Conservation (phyloP, 2,329 filamentous ascomycete species). For the Penicillium frequentans region DNA sequence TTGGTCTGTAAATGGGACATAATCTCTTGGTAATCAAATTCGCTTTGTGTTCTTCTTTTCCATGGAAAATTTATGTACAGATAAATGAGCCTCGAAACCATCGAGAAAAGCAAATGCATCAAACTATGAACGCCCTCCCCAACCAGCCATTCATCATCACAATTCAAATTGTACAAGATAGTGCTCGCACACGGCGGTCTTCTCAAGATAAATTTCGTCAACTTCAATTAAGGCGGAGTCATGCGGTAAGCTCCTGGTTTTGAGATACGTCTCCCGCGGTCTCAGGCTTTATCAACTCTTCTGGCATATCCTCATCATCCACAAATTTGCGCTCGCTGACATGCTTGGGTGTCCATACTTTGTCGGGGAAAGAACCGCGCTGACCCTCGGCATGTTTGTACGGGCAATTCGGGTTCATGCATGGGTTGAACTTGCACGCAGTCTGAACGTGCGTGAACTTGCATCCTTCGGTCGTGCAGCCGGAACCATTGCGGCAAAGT, state of each 20-base stretch:
- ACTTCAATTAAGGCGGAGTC: conserved; percentile 25
- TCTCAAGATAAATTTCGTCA: neutral
- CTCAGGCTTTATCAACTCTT: conserved; percentile 72
- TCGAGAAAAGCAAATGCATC: conserved; percentile 23
- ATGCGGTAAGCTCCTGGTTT: conserved; percentile 34
- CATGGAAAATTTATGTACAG: conserved; percentile 27
- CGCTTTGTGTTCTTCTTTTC: conserved; percentile 14
- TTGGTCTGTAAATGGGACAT: neutral
- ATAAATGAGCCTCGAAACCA: conserved; percentile 5
- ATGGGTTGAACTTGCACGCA: conserved; percentile 88
- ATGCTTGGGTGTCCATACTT: conserved; percentile 83
- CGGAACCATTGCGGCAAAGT: conserved; percentile 84
- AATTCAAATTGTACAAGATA: conserved; percentile 29
- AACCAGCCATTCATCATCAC: conserved; percentile 23
- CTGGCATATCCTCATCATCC: conserved; percentile 59
- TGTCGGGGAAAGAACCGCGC: conserved; percentile 78
- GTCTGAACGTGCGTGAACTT: conserved; percentile 86
- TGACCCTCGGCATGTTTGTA: conserved; percentile 94
- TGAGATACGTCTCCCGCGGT: conserved; percentile 27
- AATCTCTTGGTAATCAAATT: neutral
- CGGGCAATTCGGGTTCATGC: conserved; percentile 80
- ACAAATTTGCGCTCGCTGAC: conserved; percentile 89
- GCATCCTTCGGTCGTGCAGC: conserved; percentile 79
- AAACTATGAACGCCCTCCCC: conserved; percentile 28
- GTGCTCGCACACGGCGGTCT: conserved; percentile 4